Evolutionary conservation across 2,329 filamentous ascomycete species (phyloP).

Genomic region (Geosmithia morbida): DNA sequence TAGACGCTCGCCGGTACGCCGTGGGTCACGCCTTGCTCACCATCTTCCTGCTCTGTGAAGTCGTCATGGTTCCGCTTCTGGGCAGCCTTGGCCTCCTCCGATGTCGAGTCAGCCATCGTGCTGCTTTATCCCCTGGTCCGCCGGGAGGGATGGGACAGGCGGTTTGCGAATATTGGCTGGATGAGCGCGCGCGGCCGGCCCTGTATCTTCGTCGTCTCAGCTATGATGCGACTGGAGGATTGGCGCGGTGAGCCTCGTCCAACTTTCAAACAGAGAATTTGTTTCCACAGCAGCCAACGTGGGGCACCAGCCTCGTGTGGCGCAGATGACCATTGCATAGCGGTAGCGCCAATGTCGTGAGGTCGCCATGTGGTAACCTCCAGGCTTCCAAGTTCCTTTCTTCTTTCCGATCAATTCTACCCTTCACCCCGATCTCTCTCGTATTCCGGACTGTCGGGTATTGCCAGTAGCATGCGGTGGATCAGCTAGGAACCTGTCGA

Average conservation of each 20-base stretch:
- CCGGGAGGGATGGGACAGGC: too few relatives aligned
- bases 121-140: slow-evolving; percentile 2
- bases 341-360: not conserved
- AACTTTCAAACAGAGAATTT: not conserved
- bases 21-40: slow-evolving; percentile 1
- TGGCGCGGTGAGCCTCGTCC: not conserved
- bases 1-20: not conserved
- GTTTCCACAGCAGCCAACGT: not conserved
- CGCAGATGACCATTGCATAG: not conserved
- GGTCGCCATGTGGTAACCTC: not conserved
- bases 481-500: too few relatives aligned
- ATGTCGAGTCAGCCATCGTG: slow-evolving; percentile 11
- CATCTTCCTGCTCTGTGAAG: slow-evolving; percentile 26
- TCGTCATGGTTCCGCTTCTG: slow-evolving; percentile 40
- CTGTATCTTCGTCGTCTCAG: not conserved
- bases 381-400: not conserved
- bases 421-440: too few relatives aligned
- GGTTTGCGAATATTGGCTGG: not conserved
- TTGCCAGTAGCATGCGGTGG: too few relatives aligned
- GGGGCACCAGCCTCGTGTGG: slow-evolving; percentile 1
- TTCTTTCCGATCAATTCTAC: too few relatives aligned
- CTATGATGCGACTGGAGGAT: not conserved
- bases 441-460: too few relatives aligned
- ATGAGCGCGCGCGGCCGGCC: not conserved
- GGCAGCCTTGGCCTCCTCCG: slow-evolving; percentile 17